phyloP scores from a whole-genome alignment of 192 early-diverging fungal genomes.

The Backusella luteola region DNA sequence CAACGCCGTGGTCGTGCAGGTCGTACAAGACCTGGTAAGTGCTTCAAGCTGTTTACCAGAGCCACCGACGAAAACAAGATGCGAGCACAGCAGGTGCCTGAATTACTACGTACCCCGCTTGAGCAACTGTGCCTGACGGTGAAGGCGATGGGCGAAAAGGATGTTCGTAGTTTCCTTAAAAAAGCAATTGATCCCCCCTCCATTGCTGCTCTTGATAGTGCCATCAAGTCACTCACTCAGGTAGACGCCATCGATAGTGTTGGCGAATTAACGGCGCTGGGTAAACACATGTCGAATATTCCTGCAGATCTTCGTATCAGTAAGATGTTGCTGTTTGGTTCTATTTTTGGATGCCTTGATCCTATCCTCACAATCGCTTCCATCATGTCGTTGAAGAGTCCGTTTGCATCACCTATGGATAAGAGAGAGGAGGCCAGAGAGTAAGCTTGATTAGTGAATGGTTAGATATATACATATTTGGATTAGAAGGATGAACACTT shows the following conservation, averaged over 20 bases:
- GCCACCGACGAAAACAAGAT: conserved; percentile 42
- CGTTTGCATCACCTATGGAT: conserved; percentile 46
- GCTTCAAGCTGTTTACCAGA: conserved; percentile 69
- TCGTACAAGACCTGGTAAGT: conserved; percentile 70
- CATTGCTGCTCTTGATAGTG: conserved; percentile 46
- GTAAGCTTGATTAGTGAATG: conserved; percentile 23
- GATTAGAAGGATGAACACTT: neutral
- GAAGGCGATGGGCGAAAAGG: conserved; percentile 63
- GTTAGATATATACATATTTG: neutral
- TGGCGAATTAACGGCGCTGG: conserved; percentile 65
- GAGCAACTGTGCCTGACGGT: conserved; percentile 78
- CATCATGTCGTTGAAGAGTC: conserved; percentile 59
- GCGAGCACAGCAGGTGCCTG: conserved; percentile 64
- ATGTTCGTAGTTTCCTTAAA: conserved; percentile 55
- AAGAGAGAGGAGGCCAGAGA: conserved; percentile 51
- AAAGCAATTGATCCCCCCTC: conserved; percentile 70
- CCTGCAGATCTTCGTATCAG: conserved; percentile 78
- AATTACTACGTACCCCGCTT: conserved; percentile 78
- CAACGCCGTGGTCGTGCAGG: conserved; percentile 82
- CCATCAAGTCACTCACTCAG: conserved; percentile 56
- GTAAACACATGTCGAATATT: conserved; percentile 64
- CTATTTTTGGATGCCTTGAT: conserved; percentile 71
- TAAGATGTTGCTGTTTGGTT: conserved; percentile 76
- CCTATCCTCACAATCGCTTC: conserved; percentile 68
- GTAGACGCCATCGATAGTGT: conserved; percentile 55